Base-by-base conservation (phyloP, 2,329 filamentous ascomycete genomes). In the Curvularia eragrostidis region DNA sequence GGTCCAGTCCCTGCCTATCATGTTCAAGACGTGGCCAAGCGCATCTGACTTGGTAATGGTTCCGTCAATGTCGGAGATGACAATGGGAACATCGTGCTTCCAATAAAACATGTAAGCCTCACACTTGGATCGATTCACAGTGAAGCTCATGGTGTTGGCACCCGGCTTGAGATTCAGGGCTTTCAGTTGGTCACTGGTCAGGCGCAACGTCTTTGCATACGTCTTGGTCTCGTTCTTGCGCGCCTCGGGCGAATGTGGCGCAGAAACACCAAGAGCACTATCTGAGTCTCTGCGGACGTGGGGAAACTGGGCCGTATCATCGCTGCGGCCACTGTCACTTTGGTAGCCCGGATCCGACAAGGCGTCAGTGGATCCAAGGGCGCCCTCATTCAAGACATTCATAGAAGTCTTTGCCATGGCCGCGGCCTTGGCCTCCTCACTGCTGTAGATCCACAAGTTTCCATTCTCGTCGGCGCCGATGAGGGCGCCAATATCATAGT, bases 361-460 rank as follows among this genome's bases (percentile, higher is more conserved):
- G 30, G 92, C 91, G 77, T 98, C 93, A n/a, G 87, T 85, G 18
- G 86, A 85, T 19, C 86, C 80, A 36, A 87, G 81, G 3, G 78
- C 80, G 12, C 78, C 75, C 3, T 82, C 78, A 48, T 83, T 80
- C 62, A 88, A 78, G 3, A 81, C 79, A 24, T 80, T 80, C 58
- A 87, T 73, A 1, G 80, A 78, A 2, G 83, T 81, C 67, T 83
- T 82, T 36, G 89, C 88, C 80, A 89, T 89, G 30, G 94, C 94
- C 6, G 91, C 90, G 69, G 95, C 90, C 73, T 97, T 98, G 23
- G 95, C 93, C 72, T 97, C 93, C 76, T 98, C 93, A 69, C 93
- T 98, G 78, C 93, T 95, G 80, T 99, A 99, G 65, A 99, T 98
- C 94, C 95, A 98, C n/a, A 99, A 83, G 70, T 99, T 99, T 6